These are phyloP conservation scores for Herpetomonas samuelpessoai DNA, from an alignment of 208 protist species.

Conservation along the genomic window DNA sequence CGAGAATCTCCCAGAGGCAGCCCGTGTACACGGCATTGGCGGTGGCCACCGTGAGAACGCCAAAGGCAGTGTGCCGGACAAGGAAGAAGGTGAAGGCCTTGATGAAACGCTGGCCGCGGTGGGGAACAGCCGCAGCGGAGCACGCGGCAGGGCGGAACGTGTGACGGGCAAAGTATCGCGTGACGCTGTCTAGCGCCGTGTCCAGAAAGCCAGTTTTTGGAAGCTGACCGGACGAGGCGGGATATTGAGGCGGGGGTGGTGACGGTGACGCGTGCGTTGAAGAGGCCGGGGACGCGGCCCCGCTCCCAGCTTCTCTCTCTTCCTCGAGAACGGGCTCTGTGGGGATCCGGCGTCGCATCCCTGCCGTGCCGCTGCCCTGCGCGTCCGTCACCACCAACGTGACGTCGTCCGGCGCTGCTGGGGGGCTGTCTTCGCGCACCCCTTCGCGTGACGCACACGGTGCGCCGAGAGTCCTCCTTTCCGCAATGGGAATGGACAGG, in stretches of 20 bases:
- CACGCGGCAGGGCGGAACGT: conserved; percentile 42
- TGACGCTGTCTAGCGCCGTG: conserved; percentile 5
- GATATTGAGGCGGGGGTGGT: not conserved
- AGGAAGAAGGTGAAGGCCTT: conserved; percentile 18
- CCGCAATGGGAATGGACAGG: not conserved
- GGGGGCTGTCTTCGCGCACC: not conserved
- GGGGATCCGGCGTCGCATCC: too few species aligned
- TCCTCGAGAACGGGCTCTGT: too few species aligned
- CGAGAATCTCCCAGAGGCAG: conserved; percentile 41
- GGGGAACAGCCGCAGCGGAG: not conserved
- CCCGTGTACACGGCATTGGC: conserved; percentile 41
- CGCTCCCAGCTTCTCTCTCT: too few species aligned
- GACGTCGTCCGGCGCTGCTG: not conserved
- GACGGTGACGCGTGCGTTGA: not conserved
- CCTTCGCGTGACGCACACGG: too few species aligned
- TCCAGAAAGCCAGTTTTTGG: too few species aligned
- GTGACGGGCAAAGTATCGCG: conserved; percentile 28
- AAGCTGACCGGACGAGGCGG: not conserved
- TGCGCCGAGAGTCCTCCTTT: too few species aligned
- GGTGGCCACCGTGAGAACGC: conserved; percentile 25
- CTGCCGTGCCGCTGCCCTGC: not conserved
- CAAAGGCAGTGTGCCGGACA: conserved; percentile 34
- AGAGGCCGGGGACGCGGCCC: too few species aligned
- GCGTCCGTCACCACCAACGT: not conserved
- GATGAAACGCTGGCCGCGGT: conserved; percentile 11